These are phyloP conservation scores for Rhizomucor miehei DNA, from an alignment of 371 early-diverging fungal species.

Conservation along the genomic window DNA sequence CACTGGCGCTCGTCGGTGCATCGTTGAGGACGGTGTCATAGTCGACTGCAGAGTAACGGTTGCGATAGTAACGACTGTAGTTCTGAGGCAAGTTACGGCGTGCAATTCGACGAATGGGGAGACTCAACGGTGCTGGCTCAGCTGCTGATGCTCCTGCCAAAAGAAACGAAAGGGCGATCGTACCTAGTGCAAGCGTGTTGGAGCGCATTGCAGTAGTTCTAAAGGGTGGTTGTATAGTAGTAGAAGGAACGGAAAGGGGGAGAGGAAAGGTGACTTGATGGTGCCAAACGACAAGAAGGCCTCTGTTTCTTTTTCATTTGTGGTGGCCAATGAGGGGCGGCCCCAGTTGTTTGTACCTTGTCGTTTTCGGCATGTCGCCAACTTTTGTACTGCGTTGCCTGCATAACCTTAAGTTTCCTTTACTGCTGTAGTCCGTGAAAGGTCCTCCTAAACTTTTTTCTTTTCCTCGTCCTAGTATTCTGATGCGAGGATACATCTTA, in stretches of 20 bases:
- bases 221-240: conserved; percentile 1
- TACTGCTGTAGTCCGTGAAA: too few species aligned
- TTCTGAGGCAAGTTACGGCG: conserved; percentile 6
- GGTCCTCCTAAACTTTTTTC: too few species aligned
- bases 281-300: too few species aligned
- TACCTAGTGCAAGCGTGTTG: conserved; percentile 7
- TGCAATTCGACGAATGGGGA: conserved; percentile 14
- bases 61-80: conserved; percentile 9
- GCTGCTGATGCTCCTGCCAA: background rate
- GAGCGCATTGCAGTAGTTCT: conserved; percentile 11
- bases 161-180: conserved; percentile 4
- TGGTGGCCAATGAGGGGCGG: too few species aligned
- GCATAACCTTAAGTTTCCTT: too few species aligned
- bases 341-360: too few species aligned
- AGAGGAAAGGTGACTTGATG: conserved; percentile 5
- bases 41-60: conserved; percentile 7
- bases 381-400: too few species aligned
- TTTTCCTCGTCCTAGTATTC: too few species aligned
- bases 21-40: conserved; percentile 7
- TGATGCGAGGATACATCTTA: too few species aligned
- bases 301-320: background rate
- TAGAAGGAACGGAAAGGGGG: conserved; percentile 13
- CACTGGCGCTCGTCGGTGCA: background rate
- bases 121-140: conserved; percentile 9
- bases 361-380: too few species aligned